Evolutionary conservation across 2,329 filamentous ascomycete genomes (phyloP), one percentile per base, ranked within the genome.

Genomic region (Bipolaris gigantea): DNA sequence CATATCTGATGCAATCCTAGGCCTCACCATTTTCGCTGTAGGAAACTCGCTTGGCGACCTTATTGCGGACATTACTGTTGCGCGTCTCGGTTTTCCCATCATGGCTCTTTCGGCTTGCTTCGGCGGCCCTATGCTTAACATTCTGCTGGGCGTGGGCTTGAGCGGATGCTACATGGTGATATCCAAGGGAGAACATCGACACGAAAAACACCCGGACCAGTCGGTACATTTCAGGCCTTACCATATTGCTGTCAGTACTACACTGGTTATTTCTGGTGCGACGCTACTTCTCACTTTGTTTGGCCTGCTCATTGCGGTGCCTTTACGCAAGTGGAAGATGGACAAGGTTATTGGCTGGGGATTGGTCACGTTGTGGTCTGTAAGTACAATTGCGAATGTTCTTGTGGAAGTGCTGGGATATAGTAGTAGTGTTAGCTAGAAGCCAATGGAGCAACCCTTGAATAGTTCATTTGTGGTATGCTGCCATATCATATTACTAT

Each of bases 81-180:
- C 94, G 4, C 85, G 90, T 32, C 84, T 99, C 2, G 94, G 94
- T 2, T 97, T 92, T 74, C 94, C 94, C 0, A 92, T 99, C 59
- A 99, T 99, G 94, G 94, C 94, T 0, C 77, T 89, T 36, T 92
- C 90, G 32, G 94, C 94, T 4, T 99, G 94, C 72, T 97, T 99
- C 72, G 94, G 94, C n/a, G 95, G 94, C 0, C 94, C 94, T 0
- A 93, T 99, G 91, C 83, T 99, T 36, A 99, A 99, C 66, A 99
- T 99, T 59, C 79, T 99, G 0, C 83, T 99, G 4, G 94, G 94
- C 0, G 92, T 99, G 48, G 94, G 94, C n/a, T 80, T 97, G 4
- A 89, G 89, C 23, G 94, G 94, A 15, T 83, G 90, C 35, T 95
- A 92, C 71, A 94, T 97, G 83, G 92, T 90, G 52, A 81, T 95